These are phyloP conservation scores for Yarrowia galli DNA, from an alignment of 1,139 yeast genomes.

Conservation along the genomic window DNA sequence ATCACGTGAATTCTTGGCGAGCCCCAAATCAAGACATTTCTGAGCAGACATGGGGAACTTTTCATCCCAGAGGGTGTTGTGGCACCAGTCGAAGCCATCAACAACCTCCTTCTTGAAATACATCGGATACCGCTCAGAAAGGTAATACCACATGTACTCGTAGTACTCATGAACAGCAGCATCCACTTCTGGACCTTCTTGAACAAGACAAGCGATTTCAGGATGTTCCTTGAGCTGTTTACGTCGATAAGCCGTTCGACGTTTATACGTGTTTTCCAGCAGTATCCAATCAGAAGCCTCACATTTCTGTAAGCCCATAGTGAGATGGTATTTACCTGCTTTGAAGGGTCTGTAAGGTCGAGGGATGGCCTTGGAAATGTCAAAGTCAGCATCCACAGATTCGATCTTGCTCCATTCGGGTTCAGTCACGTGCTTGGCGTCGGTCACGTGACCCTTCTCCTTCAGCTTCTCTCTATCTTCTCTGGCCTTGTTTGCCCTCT, in stretches of 20 bases:
- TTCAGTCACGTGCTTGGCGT: neutral
- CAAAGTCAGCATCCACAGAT: conserved; percentile 44
- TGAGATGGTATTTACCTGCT: conserved; percentile 66
- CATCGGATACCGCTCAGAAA: conserved; percentile 65
- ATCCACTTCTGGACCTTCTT: conserved; percentile 54
- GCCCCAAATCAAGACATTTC: neutral
- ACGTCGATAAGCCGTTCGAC: conserved; percentile 56
- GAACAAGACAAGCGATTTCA: conserved; percentile 51
- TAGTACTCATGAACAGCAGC: conserved; percentile 67
- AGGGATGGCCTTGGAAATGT: conserved; percentile 55
- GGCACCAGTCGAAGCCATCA: neutral
- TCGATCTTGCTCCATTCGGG: neutral
- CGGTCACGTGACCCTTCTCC: neutral
- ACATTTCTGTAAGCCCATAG: conserved; percentile 69
- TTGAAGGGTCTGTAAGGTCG: conserved; percentile 69
- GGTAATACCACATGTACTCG: conserved; percentile 56
- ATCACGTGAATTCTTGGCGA: conserved; percentile 9
- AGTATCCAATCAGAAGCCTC: conserved; percentile 69
- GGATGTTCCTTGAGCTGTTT: conserved; percentile 56
- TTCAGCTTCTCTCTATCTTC: neutral
- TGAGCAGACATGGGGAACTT: conserved; percentile 13
- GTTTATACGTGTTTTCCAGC: conserved; percentile 66
- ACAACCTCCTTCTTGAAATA: conserved; percentile 51
- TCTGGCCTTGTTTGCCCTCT: conserved; percentile 5
- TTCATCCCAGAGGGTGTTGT: conserved; percentile 22